Conservation (phyloP, 2,329 filamentous ascomycete species). For the Fusarium pseudoanthophilum region DNA sequence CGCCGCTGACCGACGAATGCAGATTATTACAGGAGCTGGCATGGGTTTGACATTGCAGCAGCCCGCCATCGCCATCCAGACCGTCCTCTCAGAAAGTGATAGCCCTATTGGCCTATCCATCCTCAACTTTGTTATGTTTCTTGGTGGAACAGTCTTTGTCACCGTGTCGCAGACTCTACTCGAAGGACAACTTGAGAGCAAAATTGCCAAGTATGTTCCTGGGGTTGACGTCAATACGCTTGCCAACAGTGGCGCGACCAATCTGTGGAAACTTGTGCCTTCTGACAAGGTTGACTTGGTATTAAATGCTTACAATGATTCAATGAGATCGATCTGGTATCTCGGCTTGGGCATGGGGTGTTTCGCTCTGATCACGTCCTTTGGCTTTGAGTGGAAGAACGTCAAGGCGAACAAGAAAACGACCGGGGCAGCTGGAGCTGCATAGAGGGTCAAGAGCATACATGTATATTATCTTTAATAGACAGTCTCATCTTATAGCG, state of each 20-base stretch:
- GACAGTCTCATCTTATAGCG: no score
- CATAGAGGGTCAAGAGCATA: accelerated
- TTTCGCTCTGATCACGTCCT: neutral
- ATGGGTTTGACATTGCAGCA: conserved; percentile 14
- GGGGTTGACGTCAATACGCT: neutral
- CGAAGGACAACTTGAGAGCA: neutral
- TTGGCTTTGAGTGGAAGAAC: conserved; percentile 21
- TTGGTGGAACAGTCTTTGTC: conserved; percentile 20
- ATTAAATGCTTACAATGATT: conserved; percentile 16
- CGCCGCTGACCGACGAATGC: neutral
- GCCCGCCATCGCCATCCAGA: conserved; percentile 13
- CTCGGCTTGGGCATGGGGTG: conserved; percentile 1
- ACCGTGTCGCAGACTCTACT: conserved; percentile 21
- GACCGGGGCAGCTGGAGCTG: accelerated
- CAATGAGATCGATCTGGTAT: conserved; percentile 19
- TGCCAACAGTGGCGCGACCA: conserved; percentile 7
- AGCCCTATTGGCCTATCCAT: conserved; percentile 10
- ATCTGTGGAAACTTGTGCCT: neutral
- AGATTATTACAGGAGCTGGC: conserved; percentile 17
- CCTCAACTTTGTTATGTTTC: conserved; percentile 5
- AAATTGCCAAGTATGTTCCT: neutral
- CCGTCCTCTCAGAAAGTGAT: conserved; percentile 9
- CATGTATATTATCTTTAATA: accelerated
- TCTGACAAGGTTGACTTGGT: neutral
- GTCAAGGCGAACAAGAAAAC: neutral